phyloP scores from a whole-genome alignment of 2,329 filamentous ascomycete genomes.

The Sodiomyces alkalinus region DNA sequence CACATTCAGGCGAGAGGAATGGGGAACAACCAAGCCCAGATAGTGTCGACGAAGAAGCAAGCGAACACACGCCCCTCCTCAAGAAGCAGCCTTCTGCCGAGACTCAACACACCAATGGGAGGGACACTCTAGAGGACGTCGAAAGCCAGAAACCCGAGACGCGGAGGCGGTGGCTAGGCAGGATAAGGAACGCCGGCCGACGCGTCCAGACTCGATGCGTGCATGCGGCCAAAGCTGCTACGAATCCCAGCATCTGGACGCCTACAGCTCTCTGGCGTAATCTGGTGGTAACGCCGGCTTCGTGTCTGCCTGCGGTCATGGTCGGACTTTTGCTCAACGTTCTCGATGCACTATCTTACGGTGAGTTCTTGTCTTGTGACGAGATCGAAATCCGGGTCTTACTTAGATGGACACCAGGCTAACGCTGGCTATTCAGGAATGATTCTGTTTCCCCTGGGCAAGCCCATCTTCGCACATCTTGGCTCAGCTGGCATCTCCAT shows the following conservation, averaged over 20 bases:
- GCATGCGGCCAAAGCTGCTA: constrained; percentile 11
- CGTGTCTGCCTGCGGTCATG: constrained; percentile 70
- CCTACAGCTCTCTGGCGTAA: constrained; percentile 46
- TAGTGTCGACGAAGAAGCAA: constrained; percentile 11
- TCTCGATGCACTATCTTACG: constrained; percentile 87
- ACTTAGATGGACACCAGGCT: constrained; percentile 7
- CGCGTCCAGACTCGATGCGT: constrained; percentile 16
- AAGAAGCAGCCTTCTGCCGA: constrained; percentile 15
- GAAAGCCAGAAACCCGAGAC: constrained; percentile 31
- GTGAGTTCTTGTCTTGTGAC: too few species aligned
- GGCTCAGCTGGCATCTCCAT: constrained; percentile 94
- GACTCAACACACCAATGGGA: constrained; percentile 11
- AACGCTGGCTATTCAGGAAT: too few species aligned
- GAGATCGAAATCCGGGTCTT: background rate
- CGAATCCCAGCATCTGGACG: constrained; percentile 40
- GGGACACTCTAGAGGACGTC: constrained; percentile 22
- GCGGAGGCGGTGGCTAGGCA: constrained; percentile 18
- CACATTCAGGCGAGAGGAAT: too few species aligned
- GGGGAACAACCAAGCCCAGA: too few species aligned
- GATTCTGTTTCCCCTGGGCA: constrained; percentile 87
- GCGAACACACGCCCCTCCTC: constrained; percentile 35
- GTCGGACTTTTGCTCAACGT: constrained; percentile 84
- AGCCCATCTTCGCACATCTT: constrained; percentile 68
- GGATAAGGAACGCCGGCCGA: constrained; percentile 15
- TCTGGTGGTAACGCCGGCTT: constrained; percentile 49